phyloP scores from a whole-genome alignment of 2,329 filamentous ascomycete genomes.

The Hymenoscyphus infarciens region DNA sequence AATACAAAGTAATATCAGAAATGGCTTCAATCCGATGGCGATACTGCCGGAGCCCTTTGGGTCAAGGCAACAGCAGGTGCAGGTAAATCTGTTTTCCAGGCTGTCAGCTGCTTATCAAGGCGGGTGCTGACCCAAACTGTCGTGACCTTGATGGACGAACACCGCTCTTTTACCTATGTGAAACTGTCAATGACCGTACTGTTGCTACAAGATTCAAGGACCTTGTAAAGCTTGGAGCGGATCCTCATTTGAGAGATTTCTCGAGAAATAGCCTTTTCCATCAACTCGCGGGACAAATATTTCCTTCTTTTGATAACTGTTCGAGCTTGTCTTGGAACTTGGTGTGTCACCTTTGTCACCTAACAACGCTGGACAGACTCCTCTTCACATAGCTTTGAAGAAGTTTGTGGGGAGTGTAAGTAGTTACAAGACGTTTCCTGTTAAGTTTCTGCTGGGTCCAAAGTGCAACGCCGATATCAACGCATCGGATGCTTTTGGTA shows the following conservation, averaged over 20 bases:
- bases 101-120: neutral
- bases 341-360: slow-evolving; percentile 3
- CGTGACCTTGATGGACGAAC: slow-evolving; percentile 24
- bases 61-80: slow-evolving; percentile 43
- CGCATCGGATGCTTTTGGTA: neutral
- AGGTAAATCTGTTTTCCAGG: slow-evolving; percentile 39
- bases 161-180: slow-evolving; percentile 20
- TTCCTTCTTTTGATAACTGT: neutral
- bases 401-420: neutral
- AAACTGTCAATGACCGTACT: neutral
- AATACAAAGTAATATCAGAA: slow-evolving; percentile 19
- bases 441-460: slow-evolving; percentile 3
- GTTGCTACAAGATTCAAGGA: neutral
- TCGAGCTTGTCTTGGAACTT: slow-evolving; percentile 4
- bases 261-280: slow-evolving; percentile 1
- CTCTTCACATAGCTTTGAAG: slow-evolving; percentile 6
- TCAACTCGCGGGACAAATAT: neutral
- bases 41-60: slow-evolving; percentile 40
- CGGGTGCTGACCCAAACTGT: slow-evolving; percentile 14
- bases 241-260: neutral
- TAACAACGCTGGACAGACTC: slow-evolving; percentile 8
- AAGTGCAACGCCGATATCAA: slow-evolving; percentile 11
- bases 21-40: slow-evolving; percentile 25
- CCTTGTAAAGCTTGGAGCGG: neutral
- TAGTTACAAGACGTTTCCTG: neutral